Evolutionary conservation across 2,329 filamentous ascomycete species (phyloP), one percentile per base, ranked within the genome.

Genomic region (Periconia sp.): DNA sequence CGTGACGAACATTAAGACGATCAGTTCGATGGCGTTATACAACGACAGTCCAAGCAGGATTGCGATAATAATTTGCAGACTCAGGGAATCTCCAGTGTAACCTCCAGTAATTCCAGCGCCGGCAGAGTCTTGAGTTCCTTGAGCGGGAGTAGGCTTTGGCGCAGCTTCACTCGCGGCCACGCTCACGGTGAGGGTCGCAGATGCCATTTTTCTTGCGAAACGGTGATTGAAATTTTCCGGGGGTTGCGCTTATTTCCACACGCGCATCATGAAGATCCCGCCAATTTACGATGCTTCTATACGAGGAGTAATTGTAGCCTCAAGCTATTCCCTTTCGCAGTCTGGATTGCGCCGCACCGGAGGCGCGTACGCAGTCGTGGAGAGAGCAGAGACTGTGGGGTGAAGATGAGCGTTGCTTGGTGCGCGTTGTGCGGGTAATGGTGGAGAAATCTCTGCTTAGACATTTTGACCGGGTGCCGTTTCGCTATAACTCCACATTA

Each of bases 1-100:
- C 30, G 76, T 79, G 23, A 79, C 61, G 49, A 80, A 73, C 33
- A 79, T 74, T 46, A 80, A 70, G 33, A 79, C 64, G 30, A 79
- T 69, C 19, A 81, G 69, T 57, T 81, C 79, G 15, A 79, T 57
- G 14, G 73, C 68, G 50, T 76, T 76, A 57, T 77, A 78, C 11
- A 76, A 58, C 0, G 70, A 49, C 5, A 74, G 60, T 10, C 68
- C 69, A 14, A 71, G 58, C 18, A 73, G 56, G 33, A 71, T 80
- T 73, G 65, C 64, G 18, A 70, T 68, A 46, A 70, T 70, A 13
- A 60, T 67, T 27, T 69, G 63, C 8, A 71, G 58, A 23, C 55
- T 52, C 8, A 70, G 60, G 1, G 69, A 70, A 46, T 69, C 51
- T 47, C 69, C 68, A 1, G 63, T 70, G 47, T 72, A 72, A 19